A percentile compares a stretch with the other conserved stretches of the same genome.
Evolutionary conservation across 2,329 filamentous ascomycete genomes (phyloP).

Genomic region (Beauveria medogensis): DNA sequence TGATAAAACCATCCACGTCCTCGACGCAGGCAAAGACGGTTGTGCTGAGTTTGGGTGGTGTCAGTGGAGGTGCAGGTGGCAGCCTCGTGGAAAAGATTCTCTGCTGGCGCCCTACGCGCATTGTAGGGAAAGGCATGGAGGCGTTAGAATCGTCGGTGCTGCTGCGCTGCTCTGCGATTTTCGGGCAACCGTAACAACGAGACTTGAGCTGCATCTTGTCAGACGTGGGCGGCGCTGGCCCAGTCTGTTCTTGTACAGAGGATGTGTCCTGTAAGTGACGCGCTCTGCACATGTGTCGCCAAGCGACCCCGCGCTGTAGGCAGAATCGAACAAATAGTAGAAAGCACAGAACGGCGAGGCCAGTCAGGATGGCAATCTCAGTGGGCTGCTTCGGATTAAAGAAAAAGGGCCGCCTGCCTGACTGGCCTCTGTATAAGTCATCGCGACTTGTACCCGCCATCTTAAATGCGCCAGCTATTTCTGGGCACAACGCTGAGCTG

Average conservation of each 20-base stretch:
- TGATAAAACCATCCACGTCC: slow-evolving; percentile 34
- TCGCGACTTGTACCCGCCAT: slow-evolving; percentile 1
- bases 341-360: slow-evolving; percentile 8
- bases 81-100: slow-evolving; percentile 28
- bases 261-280: neutral
- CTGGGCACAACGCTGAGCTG: neutral
- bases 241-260: neutral
- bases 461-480: slow-evolving; percentile 5
- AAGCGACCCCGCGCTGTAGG: neutral
- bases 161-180: neutral
- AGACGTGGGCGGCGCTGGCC: neutral
- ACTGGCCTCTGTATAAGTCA: slow-evolving; percentile 1
- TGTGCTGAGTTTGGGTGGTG: slow-evolving; percentile 36
- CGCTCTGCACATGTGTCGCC: slow-evolving; percentile 14
- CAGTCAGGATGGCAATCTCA: slow-evolving; percentile 4
- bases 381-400: slow-evolving; percentile 10
- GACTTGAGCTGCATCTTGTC: slow-evolving; percentile 20
- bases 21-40: slow-evolving; percentile 36
- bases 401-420: neutral
- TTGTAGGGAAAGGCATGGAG: neutral
- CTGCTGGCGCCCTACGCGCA: slow-evolving; percentile 9
- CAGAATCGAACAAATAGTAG: slow-evolving; percentile 8
- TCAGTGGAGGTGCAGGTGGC: slow-evolving; percentile 41
- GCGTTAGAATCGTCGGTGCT: neutral
- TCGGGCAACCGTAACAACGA: neutral